Evolutionary conservation across 345 rosid genomes (phyloP), one percentile per base, ranked within the genome.

Genomic region (Citrus unshiu): DNA sequence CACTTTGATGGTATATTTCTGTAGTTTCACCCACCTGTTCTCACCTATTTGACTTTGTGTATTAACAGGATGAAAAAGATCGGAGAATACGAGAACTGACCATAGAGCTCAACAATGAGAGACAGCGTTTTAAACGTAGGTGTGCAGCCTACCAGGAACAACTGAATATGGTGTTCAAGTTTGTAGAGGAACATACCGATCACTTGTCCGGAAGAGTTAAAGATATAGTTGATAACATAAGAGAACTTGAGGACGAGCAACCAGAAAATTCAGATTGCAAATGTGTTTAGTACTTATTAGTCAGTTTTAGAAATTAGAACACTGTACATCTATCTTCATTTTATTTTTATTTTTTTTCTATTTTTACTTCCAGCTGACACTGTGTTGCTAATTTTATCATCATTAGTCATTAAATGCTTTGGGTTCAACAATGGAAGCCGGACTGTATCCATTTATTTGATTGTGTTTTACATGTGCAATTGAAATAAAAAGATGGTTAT

Each of bases 1-100:
- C 61, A 54, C 35, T 72, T 39, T 46, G 40, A 24, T 4, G 43
- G 65, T 24, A 22, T 64, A 0, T 35, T 7, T 2, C 43, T 74
- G 62, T 18, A 0, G 0, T 3, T 71, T 54, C 9, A 19, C 40
- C 39, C 25, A 29, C 16, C 9, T 8, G 37, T 18, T 66, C 7
- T 14, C 59, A 39, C 34, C n/a, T 51, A 25, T 40, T 54, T 40
- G 75, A 56, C 21, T 65, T 69, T 77, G 62, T 24, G 22, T 73
- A 46, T 27, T 32, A 77, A 22, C 77, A 86, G 89, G 86, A 84
- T 81, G 90, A 84, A 78, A 88, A 88, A 85, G 89, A 86, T 70
- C 74, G 34, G 78, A 84, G 86, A 79, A 88, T 88, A 73, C 80
- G 74, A 75, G 89, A 88, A 73, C 79, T 88, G 37, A 86, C 84